A percentile compares a stretch with the other conserved stretches of the same genome.
Evolutionary conservation across 1,284 basidiomycete species (phyloP).

Genomic region (Afroboletus lepidellus): DNA sequence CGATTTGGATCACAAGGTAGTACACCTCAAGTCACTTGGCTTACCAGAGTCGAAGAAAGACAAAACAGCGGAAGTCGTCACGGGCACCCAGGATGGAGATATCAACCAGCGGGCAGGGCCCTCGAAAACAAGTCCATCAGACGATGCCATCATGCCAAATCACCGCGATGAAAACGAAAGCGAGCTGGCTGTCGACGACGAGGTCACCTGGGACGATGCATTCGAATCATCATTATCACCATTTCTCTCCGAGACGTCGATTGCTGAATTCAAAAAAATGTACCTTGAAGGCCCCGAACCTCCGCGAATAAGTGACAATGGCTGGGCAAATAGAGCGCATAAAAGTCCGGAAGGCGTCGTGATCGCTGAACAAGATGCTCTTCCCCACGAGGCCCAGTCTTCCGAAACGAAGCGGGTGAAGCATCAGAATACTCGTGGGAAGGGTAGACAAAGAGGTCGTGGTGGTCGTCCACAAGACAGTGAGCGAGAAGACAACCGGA

Average conservation of each 20-base stretch:
- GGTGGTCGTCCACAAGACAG: slow-evolving; percentile 38
- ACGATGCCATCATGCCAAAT: neutral
- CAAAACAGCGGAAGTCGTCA: slow-evolving; percentile 9
- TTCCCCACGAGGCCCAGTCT: slow-evolving; percentile 28
- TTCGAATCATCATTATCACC: slow-evolving; percentile 56
- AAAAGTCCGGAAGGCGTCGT: slow-evolving; percentile 34
- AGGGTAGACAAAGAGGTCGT: slow-evolving; percentile 42
- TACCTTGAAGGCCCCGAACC: slow-evolving; percentile 75
- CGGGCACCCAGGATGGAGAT: slow-evolving; percentile 1
- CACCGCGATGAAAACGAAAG: slow-evolving; percentile 6
- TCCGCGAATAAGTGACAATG: slow-evolving; percentile 62
- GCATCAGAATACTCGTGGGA: slow-evolving; percentile 44
- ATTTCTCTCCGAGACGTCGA: slow-evolving; percentile 61
- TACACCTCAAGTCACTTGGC: slow-evolving; percentile 75
- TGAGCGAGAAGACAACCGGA: slow-evolving; percentile 61
- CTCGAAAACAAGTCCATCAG: slow-evolving; percentile 6
- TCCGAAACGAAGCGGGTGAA: slow-evolving; percentile 37
- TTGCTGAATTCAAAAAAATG: slow-evolving; percentile 67
- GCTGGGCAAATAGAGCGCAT: slow-evolving; percentile 56
- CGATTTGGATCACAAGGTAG: slow-evolving; percentile 71
- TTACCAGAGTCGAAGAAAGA: slow-evolving; percentile 58
- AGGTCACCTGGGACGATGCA: slow-evolving; percentile 60
- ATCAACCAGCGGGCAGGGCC: slow-evolving; percentile 2
- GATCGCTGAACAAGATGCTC: slow-evolving; percentile 13
- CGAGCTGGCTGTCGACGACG: slow-evolving; percentile 20